A percentile compares a stretch with the other conserved stretches of the same genome.
phyloP scores from a whole-genome alignment of 1,139 yeast species.

The Taiozyma sp. region DNA sequence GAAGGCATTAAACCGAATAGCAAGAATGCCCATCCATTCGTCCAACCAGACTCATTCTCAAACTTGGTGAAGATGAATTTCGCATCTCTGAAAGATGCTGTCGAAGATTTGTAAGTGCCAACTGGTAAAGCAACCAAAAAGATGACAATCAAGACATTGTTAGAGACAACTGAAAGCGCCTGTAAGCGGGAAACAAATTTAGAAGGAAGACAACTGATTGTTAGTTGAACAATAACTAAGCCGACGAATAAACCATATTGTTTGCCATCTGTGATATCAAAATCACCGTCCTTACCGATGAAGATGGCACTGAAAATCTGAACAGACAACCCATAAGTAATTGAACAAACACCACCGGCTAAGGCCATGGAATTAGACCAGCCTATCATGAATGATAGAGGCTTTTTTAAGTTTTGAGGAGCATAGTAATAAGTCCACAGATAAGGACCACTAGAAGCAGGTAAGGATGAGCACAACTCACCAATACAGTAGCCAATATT shows the following conservation, averaged over 20 bases:
- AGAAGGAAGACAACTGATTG: slow-evolving; percentile 46
- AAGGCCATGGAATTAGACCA: slow-evolving; percentile 55
- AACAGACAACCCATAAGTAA: slow-evolving; percentile 54
- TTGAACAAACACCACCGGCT: slow-evolving; percentile 52
- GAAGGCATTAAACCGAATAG: slow-evolving; percentile 31
- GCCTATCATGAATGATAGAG: slow-evolving; percentile 53
- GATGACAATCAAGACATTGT: slow-evolving; percentile 50
- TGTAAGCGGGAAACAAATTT: slow-evolving; percentile 54
- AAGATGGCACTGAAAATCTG: slow-evolving; percentile 50
- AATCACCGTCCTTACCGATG: slow-evolving; percentile 42
- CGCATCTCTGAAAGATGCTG: slow-evolving; percentile 28
- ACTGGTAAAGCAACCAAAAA: slow-evolving; percentile 64
- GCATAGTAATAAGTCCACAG: slow-evolving; percentile 57
- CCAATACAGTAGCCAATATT: slow-evolving; percentile 61
- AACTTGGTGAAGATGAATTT: slow-evolving; percentile 52
- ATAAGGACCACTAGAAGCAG: slow-evolving; percentile 70
- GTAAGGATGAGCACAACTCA: slow-evolving; percentile 63
- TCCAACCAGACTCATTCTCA: slow-evolving; percentile 54
- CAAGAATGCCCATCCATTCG: slow-evolving; percentile 58
- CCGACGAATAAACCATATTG: slow-evolving; percentile 55
- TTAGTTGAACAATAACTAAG: slow-evolving; percentile 40
- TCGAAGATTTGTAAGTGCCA: slow-evolving; percentile 33
- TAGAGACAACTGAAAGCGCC: slow-evolving; percentile 52
- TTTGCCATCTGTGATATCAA: slow-evolving; percentile 40
- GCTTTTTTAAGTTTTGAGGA: slow-evolving; percentile 39